These are phyloP conservation scores for Ogataea minuta DNA, from an alignment of 805 yeast species.

Conservation along the genomic window DNA sequence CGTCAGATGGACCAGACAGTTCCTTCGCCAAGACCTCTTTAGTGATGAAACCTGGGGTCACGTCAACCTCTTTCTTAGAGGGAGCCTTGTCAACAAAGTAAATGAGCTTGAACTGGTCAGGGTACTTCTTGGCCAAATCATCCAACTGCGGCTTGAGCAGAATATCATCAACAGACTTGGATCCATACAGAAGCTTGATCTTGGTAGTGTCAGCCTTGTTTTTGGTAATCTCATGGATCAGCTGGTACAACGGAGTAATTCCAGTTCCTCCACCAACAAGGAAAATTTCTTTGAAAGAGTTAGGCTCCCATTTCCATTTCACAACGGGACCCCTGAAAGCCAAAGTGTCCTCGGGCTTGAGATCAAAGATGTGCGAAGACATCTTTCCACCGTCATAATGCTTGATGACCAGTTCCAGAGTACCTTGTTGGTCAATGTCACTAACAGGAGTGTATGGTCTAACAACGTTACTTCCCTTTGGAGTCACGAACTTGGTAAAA, in stretches of 20 bases:
- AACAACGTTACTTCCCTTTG: constrained; percentile 81
- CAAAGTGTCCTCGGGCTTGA: constrained; percentile 77
- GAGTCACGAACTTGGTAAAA: constrained; percentile 75
- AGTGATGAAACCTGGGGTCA: constrained; percentile 72
- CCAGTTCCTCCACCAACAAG: constrained; percentile 97
- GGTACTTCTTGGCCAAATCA: constrained; percentile 57
- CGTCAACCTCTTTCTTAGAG: constrained; percentile 43
- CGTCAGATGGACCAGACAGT: constrained; percentile 63
- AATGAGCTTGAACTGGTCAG: constrained; percentile 73
- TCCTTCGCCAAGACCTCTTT: constrained; percentile 64
- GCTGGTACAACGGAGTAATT: constrained; percentile 92
- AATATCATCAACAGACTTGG: constrained; percentile 73
- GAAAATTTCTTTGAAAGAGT: constrained; percentile 74
- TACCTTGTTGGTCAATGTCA: constrained; percentile 66
- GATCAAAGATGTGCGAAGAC: constrained; percentile 65
- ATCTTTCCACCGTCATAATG: constrained; percentile 88
- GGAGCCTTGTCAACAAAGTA: constrained; percentile 74
- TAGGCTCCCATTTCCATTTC: constrained; percentile 89
- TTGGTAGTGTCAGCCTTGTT: constrained; percentile 89
- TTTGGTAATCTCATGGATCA: constrained; percentile 69
- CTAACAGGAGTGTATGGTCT: constrained; percentile 90
- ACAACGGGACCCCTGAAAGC: constrained; percentile 91
- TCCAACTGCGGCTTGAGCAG: constrained; percentile 79
- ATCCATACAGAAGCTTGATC: constrained; percentile 79
- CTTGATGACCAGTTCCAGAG: constrained; percentile 79